phyloP scores from a whole-genome alignment of 2,329 filamentous ascomycete species.

The Sporothrix dimorphospora region DNA sequence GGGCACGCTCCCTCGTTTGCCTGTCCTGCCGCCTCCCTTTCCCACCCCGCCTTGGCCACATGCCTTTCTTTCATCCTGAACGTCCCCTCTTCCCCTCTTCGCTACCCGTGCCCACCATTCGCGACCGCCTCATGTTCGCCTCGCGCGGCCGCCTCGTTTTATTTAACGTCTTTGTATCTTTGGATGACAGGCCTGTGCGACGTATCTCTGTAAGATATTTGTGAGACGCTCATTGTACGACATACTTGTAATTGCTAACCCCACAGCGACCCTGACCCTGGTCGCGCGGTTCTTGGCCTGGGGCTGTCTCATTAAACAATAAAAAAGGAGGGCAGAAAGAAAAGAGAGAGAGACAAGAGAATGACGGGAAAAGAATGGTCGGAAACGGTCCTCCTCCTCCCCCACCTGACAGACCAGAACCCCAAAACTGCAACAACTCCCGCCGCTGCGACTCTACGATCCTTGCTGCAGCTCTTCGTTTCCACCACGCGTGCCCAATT shows the following conservation, averaged over 20 bases:
- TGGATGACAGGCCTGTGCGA: background rate
- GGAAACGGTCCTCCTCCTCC: conserved; percentile 6
- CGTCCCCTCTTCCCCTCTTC: conserved; percentile 10
- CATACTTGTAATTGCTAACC: background rate
- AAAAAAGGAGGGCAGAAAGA: background rate
- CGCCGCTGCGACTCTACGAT: background rate
- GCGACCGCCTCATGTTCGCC: background rate
- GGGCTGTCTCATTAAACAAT: conserved; percentile 15
- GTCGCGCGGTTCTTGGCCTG: conserved; percentile 3
- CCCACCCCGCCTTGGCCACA: background rate
- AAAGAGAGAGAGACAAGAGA: background rate
- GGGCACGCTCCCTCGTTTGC: background rate
- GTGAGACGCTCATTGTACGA: background rate
- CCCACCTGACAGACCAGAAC: background rate
- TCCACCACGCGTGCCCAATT: background rate
- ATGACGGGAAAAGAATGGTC: background rate
- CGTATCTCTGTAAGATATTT: background rate
- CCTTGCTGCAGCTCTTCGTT: conserved; percentile 5
- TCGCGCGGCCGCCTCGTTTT: conserved; percentile 9
- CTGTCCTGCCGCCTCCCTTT: background rate
- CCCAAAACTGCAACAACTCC: conserved; percentile 8
- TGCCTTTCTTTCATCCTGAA: background rate
- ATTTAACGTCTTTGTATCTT: background rate
- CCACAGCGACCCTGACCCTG: conserved; percentile 13
- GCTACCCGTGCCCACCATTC: background rate